Evolutionary conservation across 2,329 filamentous ascomycete genomes (phyloP).

Genomic region (Talaromyces atroroseus): DNA sequence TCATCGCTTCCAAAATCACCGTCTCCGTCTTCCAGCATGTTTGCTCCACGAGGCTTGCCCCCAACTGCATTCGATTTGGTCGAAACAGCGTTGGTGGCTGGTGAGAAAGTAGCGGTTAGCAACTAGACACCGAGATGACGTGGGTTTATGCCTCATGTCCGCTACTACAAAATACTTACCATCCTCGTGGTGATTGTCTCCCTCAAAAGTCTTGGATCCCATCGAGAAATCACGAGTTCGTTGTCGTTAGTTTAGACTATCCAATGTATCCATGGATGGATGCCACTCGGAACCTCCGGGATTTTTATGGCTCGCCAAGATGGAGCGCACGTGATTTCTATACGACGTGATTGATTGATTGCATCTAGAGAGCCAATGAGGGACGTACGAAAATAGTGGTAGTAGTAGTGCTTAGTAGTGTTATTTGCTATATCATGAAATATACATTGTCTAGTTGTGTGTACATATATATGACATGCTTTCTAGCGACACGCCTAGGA

Average conservation of each 20-base stretch:
- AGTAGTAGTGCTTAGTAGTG: too few species aligned
- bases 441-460: neutral
- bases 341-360: neutral
- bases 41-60: slow-evolving; percentile 40
- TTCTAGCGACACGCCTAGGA: neutral
- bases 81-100: slow-evolving; percentile 13
- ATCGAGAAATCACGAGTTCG: neutral
- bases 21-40: slow-evolving; percentile 42
- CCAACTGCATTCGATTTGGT: slow-evolving; percentile 24
- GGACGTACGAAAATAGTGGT: too few species aligned
- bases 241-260: neutral
- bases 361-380: neutral
- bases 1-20: slow-evolving; percentile 33
- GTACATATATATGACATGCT: neutral
- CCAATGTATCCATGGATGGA: neutral
- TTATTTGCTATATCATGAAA: neutral
- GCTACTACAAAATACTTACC: neutral
- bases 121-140: neutral
- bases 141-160: neutral
- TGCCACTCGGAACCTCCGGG: too few species aligned
- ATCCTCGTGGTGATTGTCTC: slow-evolving; percentile 11
- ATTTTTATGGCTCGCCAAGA: too few species aligned
- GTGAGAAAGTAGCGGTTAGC: neutral
- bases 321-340: neutral
- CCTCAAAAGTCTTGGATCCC: slow-evolving; percentile 13